Base-by-base conservation (phyloP, 2,329 filamentous ascomycete genomes). In the Aspergillus ustus region DNA sequence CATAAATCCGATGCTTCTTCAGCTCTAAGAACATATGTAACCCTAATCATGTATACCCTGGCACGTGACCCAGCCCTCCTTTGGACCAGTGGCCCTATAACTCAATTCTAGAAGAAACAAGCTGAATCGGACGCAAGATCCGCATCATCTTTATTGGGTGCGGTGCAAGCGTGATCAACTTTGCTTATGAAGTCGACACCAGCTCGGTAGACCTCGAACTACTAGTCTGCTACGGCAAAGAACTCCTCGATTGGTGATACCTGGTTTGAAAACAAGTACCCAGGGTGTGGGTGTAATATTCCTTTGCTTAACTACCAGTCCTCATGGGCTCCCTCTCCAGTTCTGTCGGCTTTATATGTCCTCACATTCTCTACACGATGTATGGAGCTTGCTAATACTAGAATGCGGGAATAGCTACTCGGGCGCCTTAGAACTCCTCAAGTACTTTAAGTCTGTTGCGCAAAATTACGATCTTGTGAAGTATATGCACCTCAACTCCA, bases 251-350 rank as follows among this genome's bases (percentile, higher is more conserved):
- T 74, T 37, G 72, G 72, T 19, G 72, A 72, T 8, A 74, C 72
- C 8, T 74, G 72, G 72, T 68, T 66, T 28, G 71, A 74, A 52
- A 74, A 74, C 51, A 57, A 63, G 48, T 76, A 76, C 52, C 74
- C 74, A 7, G 73, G 73, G 2, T 73, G 70, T 43, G 71, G 67
- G 4, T 74, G 70, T 57, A 70, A 70, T 72, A 65, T 70, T 15
- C 58, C 58, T 17, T 40, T 28, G 3, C 20, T 50, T 5, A 55
- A 49, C 20, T 56, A 60, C n/a, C 44, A 49, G 17, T 56, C 28
- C 17, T 29, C 45, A 1, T 61, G 44, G 48, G 49, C 56, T 2
- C 48, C 48, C n/a, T 43, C 28, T 0, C 4, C 56, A 8, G 20
- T 52, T 6, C 52, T 48, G 56, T 29, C 29, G 19, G 56, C 17